Conservation (phyloP, 257 asterid genomes). For the Solanum dulcamara region DNA sequence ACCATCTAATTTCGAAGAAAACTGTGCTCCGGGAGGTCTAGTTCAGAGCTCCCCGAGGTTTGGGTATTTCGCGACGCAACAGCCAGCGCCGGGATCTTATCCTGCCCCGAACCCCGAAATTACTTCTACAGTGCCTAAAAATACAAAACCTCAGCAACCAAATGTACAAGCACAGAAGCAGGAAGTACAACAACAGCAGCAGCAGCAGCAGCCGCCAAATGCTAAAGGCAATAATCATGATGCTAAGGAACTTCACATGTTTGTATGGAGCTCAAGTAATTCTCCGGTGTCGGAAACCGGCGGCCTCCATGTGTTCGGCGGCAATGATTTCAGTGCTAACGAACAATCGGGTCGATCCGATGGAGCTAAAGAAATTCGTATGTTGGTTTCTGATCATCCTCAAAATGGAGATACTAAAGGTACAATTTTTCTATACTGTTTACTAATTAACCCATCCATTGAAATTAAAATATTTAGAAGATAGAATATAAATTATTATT, state of each 20-base stretch:
- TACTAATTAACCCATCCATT: neutral
- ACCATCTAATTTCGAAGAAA: conserved; percentile 85
- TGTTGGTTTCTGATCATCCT: conserved; percentile 69
- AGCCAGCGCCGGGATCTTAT: conserved; percentile 34
- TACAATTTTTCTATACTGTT: neutral
- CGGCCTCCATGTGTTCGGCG: conserved; percentile 34
- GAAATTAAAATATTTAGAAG: neutral
- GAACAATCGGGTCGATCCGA: conserved; percentile 82
- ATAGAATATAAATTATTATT: neutral
- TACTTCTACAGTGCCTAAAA: conserved; percentile 42
- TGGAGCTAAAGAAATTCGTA: conserved; percentile 88
- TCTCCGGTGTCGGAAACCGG: conserved; percentile 84
- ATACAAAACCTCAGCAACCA: conserved; percentile 11
- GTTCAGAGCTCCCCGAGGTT: conserved; percentile 52
- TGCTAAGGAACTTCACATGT: conserved; percentile 95
- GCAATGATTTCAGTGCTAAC: conserved; percentile 36
- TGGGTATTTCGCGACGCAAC: conserved; percentile 53
- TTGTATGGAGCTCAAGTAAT: conserved; percentile 96
- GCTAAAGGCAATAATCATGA: conserved; percentile 41
- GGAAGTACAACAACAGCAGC: conserved; percentile 5
- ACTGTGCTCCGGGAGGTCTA: conserved; percentile 43
- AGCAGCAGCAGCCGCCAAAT: conserved; percentile 17
- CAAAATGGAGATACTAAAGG: conserved; percentile 83
- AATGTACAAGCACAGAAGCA: conserved; percentile 1
- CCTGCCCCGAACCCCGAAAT: conserved; percentile 96